phyloP scores from a whole-genome alignment of 2,329 filamentous ascomycete genomes.

The Aspergillus vadensis region DNA sequence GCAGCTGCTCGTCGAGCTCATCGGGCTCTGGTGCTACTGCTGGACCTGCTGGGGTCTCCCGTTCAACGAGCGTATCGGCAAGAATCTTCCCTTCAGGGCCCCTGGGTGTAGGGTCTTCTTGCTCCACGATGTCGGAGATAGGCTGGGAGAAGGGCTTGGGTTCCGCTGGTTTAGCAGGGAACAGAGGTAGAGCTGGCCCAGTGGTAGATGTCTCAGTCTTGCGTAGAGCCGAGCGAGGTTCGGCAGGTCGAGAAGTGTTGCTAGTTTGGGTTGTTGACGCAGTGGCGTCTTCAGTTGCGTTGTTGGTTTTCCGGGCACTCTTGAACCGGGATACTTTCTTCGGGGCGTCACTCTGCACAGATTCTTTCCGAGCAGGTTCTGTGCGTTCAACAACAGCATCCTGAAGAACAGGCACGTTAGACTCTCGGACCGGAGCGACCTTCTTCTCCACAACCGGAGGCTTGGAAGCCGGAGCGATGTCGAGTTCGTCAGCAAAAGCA shows the following conservation, averaged over 20 bases:
- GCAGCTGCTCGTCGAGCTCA: slow-evolving; percentile 70
- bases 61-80: slow-evolving; percentile 61
- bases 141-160: slow-evolving; percentile 45
- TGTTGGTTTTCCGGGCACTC: slow-evolving; percentile 31
- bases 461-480: slow-evolving; percentile 61
- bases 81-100: slow-evolving; percentile 55
- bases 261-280: slow-evolving; percentile 16
- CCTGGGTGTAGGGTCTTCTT: slow-evolving; percentile 33
- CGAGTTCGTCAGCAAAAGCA: slow-evolving; percentile 73
- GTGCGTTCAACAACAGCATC: slow-evolving; percentile 50
- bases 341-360: slow-evolving; percentile 25
- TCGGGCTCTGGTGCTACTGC: slow-evolving; percentile 54
- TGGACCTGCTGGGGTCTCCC: slow-evolving; percentile 39
- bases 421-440: slow-evolving; percentile 27
- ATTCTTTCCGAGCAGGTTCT: slow-evolving; percentile 20
- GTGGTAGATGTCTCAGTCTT: slow-evolving; percentile 26
- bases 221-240: slow-evolving; percentile 23
- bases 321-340: slow-evolving; percentile 51
- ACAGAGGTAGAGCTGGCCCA: slow-evolving; percentile 34
- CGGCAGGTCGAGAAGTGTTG: slow-evolving; percentile 22
- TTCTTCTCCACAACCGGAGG: slow-evolving; percentile 29
- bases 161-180: slow-evolving; percentile 40
- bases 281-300: slow-evolving; percentile 7
- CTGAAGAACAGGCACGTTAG: slow-evolving; percentile 39
- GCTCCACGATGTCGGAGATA: slow-evolving; percentile 29